These are phyloP conservation scores for Plasmodium billcollinsi DNA, from an alignment of 169 alveolate genomes.

Conservation along the genomic window DNA sequence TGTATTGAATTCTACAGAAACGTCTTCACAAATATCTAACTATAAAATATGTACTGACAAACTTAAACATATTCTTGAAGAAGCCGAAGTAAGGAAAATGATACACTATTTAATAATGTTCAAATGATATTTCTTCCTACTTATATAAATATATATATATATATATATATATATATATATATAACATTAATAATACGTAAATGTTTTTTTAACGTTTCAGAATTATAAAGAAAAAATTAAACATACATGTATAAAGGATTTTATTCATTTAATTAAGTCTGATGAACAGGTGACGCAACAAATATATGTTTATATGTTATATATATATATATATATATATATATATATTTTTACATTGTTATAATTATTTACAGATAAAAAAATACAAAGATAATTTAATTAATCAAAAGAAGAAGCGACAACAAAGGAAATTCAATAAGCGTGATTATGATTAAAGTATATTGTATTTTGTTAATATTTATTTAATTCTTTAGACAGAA, in stretches of 20 bases:
- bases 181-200: not conserved
- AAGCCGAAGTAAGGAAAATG: slow-evolving; percentile 35
- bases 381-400: slow-evolving; percentile 46
- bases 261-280: slow-evolving; percentile 40
- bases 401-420: slow-evolving; percentile 35
- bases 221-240: slow-evolving; percentile 55
- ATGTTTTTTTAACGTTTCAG: not conserved
- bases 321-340: not conserved
- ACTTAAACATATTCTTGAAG: slow-evolving; percentile 37
- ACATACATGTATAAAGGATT: slow-evolving; percentile 29
- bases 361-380: slow-evolving; percentile 23
- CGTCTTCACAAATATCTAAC: slow-evolving; percentile 61
- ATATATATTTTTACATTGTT: not conserved
- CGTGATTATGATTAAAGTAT: slow-evolving; percentile 26
- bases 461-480: no score
- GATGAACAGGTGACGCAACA: slow-evolving; percentile 35
- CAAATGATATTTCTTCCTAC: not conserved
- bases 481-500: no score
- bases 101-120: not conserved
- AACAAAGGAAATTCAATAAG: slow-evolving; percentile 53
- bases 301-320: not conserved
- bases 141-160: no score
- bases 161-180: no score
- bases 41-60: slow-evolving; percentile 56
- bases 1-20: slow-evolving; percentile 9